Evolutionary conservation across 176 grass and related monocot species (phyloP), one percentile per base, ranked within the genome.

Genomic region (Rhynchospora breviuscula): DNA sequence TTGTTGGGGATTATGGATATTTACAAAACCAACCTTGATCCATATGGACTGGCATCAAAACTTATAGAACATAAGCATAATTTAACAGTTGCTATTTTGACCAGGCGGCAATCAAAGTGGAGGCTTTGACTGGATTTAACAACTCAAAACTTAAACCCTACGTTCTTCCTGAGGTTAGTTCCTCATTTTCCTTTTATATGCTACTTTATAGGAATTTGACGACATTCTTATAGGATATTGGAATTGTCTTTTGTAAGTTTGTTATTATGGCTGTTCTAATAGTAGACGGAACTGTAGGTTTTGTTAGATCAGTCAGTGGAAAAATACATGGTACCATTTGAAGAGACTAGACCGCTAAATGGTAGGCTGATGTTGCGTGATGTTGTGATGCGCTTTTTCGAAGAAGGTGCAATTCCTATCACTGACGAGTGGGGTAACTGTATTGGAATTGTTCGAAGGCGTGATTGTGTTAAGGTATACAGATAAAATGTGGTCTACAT

Each of bases 271-370:
- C 21, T 31, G 14, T 76, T 76, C 48, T 54, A 76, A 52, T 6
- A 12, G 15, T 75, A 10, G 46, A 75, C 19, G 22, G 19, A 68
- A 79, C 80, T 75, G 14, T 75, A 95, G 92, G 84, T 98, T 91
- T 69, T 90, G n/a, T 83, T 98, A 67, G 86, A 93, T 89, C 87
- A 98, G 87, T 91, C 91, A 71, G 88, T 98, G 13, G 91, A 93
- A 86, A 95, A 95, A 83, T 95, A 95, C 79, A 95, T 98, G 95
- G 81, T 89, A 80, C 66, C 89, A n/a, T 95, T 98, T 90, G 79
- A 83, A 79, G 93, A 98, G 84, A 83, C 85, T 53, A 80, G 43
- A 31, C 93, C 88, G 33, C 85, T 98, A 79, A 76, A 52, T 83
- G 89, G 84, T 67, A 88, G 83, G 59, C 14, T 90, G 84, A 93